Evolutionary conservation across 768 basidiomycete genomes (phyloP), one percentile per base, ranked within the genome.

Genomic region (Auriscalpium orientale): DNA sequence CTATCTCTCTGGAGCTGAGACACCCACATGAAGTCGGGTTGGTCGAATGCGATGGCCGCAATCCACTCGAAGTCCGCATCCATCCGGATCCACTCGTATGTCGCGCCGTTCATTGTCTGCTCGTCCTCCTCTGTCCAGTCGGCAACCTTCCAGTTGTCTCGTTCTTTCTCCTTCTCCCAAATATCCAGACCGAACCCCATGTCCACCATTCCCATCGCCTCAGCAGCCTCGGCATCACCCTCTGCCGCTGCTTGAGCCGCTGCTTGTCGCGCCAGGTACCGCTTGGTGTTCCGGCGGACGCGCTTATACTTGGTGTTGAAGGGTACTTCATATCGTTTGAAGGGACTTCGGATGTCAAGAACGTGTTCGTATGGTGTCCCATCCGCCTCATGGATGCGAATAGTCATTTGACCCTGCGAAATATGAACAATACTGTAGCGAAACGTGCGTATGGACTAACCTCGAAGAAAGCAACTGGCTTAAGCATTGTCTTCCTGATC

Each of bases 1-100:
- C 93, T 77, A 70, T 99, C 97, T 55, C 94, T 78, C 71, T 95
- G 92, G 51, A 99, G 74, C 68, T 98, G 97, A 43, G 87, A 91
- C 20, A 95, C 89, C 94, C 95, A 99, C 91, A 95, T 95, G 66
- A 94, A 98, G 74, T 95, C 94, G 45, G 91, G 92, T 72, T 98
- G 93, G 51, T 95, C 89, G 60, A 95, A 98, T 59, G 84, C 84
- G 58, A 98, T 81, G 40, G 79, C 80, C n/a, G 91, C 89, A 54
- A 98, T 89, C 97, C 97, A 99, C 72, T 99, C 97, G 69, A 97
- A 95, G 68, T 99, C 97, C 15, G 97, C 94, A 66, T 99, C 97
- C 79, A 98, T 91, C 59, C 97, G 78, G 56, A 99, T 98, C 95
- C 95, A 99, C 71, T 99, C 97, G 70, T 98, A 99, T 3, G 93